Evolutionary conservation across 2,329 filamentous ascomycete genomes (phyloP), one percentile per base, ranked within the genome.

Genomic region (Diaporthe velutina): DNA sequence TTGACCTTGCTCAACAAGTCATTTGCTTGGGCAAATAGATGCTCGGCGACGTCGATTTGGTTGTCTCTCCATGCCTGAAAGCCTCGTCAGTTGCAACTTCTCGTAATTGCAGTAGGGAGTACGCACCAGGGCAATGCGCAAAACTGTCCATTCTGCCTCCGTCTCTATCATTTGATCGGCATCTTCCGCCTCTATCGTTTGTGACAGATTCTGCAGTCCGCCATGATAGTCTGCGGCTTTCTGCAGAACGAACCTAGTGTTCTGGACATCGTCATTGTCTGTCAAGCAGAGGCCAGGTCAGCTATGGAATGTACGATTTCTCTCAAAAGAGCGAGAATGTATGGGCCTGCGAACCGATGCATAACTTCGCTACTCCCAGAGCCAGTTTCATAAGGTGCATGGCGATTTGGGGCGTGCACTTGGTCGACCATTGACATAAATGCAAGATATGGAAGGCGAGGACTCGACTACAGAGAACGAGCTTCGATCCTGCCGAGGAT

Each of bases 31-130:
- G 83, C 83, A 82, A 93, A 96, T 87, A 97, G 91, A 81, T 95
- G 91, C 72, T 98, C 94, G 38, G 94, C 94, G 64, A 95, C 89
- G 74, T 96, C 93, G 19, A 93, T 86, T 54, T 93, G 90, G 54
- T 90, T 87, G 80, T 95, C 92, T 78, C 92, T 91, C 92, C 93
- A 98, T 40, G 92, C 90, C 94, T 96, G 67, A 45, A 8, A 6
- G 22, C 8, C n/a, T 54, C 48, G 33, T 68, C 30, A 68, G 48
- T 28, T n/a, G n/a, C n/a, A 22, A 25, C 0, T 1, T 40, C 17
- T 25, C 13, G 17, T 67, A 1, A 33, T 55, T 7, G 8, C 19
- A 35, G 19, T 1, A 45, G 48, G 4, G 28, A n/a, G n/a, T 12
- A 30, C 87, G 82, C 83, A 95, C 95, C 82, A 97, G 82, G 42